Evolutionary conservation across 2,329 filamentous ascomycete genomes (phyloP).

Genomic region (Beauveria medogensis): DNA sequence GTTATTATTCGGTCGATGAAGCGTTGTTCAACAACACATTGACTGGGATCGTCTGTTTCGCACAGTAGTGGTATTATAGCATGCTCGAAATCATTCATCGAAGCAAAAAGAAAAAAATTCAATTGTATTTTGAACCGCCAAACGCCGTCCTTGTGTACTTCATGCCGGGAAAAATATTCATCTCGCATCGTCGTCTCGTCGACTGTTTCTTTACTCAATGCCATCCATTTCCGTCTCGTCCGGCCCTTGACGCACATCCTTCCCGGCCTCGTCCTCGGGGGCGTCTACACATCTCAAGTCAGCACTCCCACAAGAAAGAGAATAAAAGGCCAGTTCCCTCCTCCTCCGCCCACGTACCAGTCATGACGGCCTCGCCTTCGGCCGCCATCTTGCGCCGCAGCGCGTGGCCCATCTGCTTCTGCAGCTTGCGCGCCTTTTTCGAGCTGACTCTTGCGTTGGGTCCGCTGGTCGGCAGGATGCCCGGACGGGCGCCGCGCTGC

Average conservation of each 20-base stretch:
- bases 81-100: neutral
- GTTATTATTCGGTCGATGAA: too few relatives aligned
- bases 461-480: conserved; percentile 48
- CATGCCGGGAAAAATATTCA: neutral
- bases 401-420: conserved; percentile 45
- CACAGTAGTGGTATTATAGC: too few relatives aligned
- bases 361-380: conserved; percentile 42
- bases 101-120: neutral
- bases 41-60: too few relatives aligned
- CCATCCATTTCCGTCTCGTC: conserved; percentile 20
- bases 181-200: neutral
- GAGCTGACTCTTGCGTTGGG: conserved; percentile 41
- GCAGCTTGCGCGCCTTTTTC: conserved; percentile 49
- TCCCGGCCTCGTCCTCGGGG: neutral
- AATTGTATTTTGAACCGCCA: neutral
- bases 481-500: conserved; percentile 42
- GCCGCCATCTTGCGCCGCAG: conserved; percentile 43
- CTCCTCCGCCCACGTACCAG: conserved; percentile 25
- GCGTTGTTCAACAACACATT: too few relatives aligned
- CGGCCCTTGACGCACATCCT: conserved; percentile 16
- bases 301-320: neutral
- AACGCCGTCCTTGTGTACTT: neutral
- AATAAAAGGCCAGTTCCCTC: too few relatives aligned
- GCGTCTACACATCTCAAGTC: conserved; percentile 16
- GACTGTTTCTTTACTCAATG: conserved; percentile 5